These are phyloP conservation scores for Talaromyces amestolkiae DNA, from an alignment of 2,329 filamentous ascomycete species.

Conservation along the genomic window DNA sequence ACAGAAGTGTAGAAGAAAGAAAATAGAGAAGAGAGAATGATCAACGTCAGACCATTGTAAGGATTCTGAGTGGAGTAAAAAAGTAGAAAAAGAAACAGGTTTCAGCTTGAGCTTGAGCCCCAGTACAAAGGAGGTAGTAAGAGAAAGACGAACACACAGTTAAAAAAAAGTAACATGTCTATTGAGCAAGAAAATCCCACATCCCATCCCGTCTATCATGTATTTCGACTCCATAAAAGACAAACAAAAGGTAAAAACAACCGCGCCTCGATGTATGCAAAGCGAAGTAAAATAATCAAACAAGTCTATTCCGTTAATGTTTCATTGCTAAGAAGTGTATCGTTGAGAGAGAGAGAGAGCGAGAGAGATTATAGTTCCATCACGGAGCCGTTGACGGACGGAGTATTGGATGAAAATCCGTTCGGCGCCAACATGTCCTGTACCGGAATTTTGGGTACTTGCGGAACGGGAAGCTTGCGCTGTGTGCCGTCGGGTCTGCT, in stretches of 20 bases:
- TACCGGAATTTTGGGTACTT: constrained; percentile 81
- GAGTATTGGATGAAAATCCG: constrained; percentile 68
- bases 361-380: constrained; percentile 50
- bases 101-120: not conserved
- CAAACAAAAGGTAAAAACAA: not conserved
- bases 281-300: constrained; percentile 9
- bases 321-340: constrained; percentile 10
- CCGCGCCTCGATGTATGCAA: constrained; percentile 10
- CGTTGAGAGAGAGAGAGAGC: not conserved
- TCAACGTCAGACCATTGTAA: not conserved
- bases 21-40: constrained; percentile 11
- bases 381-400: constrained; percentile 72
- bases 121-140: not conserved
- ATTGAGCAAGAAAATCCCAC: not conserved
- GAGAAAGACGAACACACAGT: not conserved
- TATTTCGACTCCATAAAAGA: constrained; percentile 7
- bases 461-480: constrained; percentile 85
- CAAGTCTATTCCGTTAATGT: constrained; percentile 15
- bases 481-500: constrained; percentile 81
- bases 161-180: not conserved
- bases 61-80: constrained; percentile 5
- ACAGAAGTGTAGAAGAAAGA: not conserved
- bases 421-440: constrained; percentile 74
- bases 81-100: not conserved
- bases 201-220: constrained; percentile 10